These are phyloP conservation scores for Cercospora sp. DNA, from an alignment of 2,329 filamentous ascomycete species.

Conservation along the genomic window DNA sequence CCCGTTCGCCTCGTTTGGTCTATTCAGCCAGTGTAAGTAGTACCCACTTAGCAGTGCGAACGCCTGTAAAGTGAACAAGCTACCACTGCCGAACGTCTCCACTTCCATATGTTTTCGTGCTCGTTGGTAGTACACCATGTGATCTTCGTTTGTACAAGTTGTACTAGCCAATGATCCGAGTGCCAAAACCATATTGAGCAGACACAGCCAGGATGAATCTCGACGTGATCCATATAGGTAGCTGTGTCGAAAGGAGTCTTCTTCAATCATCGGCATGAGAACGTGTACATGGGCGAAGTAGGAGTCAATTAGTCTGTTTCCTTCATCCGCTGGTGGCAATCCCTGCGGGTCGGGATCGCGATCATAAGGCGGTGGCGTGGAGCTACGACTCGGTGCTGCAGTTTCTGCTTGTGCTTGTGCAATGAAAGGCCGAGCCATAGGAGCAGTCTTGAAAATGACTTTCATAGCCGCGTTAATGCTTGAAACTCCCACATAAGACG, in stretches of 20 bases:
- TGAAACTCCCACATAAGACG: conserved; percentile 37
- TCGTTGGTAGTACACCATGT: conserved; percentile 36
- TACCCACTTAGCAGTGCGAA: conserved; percentile 37
- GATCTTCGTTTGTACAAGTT: conserved; percentile 33
- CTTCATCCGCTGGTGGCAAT: conserved; percentile 34
- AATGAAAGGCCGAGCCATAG: conserved; percentile 32
- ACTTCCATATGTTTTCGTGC: conserved; percentile 34
- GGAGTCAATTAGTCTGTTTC: conserved; percentile 34
- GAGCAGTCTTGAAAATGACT: conserved; percentile 37
- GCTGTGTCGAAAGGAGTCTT: conserved; percentile 36
- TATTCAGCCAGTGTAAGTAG: conserved; percentile 38
- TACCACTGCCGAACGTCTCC: conserved; percentile 37
- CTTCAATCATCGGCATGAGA: conserved; percentile 40
- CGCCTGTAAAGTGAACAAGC: conserved; percentile 36
- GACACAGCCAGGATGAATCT: conserved; percentile 36
- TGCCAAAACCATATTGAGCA: conserved; percentile 38
- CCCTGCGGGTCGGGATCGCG: conserved; percentile 27
- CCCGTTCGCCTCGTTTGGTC: conserved; percentile 37
- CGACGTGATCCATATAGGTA: conserved; percentile 35
- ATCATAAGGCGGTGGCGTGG: conserved; percentile 29
- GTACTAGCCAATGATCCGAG: conserved; percentile 34
- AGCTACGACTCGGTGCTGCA: conserved; percentile 31
- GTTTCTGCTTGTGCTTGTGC: conserved; percentile 31
- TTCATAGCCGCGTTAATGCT: conserved; percentile 39
- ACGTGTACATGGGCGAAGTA: conserved; percentile 38